Conservation (phyloP, 2,329 filamentous ascomycete species). For the Intubia oerlemansii region DNA sequence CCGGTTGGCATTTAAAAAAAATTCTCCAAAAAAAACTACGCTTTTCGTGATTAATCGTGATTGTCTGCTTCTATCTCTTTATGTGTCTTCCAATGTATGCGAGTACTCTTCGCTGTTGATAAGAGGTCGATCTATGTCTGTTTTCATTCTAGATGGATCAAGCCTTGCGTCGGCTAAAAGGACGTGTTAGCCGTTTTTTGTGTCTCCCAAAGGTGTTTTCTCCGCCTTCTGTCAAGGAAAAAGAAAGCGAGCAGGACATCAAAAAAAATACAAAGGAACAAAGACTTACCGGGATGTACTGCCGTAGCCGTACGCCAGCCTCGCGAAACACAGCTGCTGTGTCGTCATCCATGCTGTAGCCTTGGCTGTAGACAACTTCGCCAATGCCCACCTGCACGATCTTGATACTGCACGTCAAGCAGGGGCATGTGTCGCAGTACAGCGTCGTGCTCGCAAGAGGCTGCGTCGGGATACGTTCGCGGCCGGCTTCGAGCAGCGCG, state of each 20-base stretch:
- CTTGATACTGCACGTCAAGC: slow-evolving; percentile 94
- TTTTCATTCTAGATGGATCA: slow-evolving; percentile 18
- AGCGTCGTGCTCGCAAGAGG: slow-evolving; percentile 52
- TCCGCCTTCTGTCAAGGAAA: no score
- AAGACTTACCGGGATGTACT: slow-evolving; percentile 60
- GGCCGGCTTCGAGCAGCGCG: slow-evolving; percentile 77
- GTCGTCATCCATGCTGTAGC: slow-evolving; percentile 83
- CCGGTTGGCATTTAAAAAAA: slow-evolving; percentile 2
- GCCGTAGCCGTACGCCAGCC: slow-evolving; percentile 65
- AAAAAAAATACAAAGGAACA: slow-evolving; percentile 3
- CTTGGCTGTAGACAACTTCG: slow-evolving; percentile 85
- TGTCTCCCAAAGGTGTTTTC: no score
- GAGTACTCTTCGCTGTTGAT: no score
- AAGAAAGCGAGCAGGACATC: no score
- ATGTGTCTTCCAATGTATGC: no score
- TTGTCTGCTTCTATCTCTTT: not conserved
- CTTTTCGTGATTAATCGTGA: not conserved
- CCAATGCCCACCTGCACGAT: slow-evolving; percentile 90
- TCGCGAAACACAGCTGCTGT: slow-evolving; percentile 64
- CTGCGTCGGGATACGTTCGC: slow-evolving; percentile 48
- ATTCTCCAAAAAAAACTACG: no score
- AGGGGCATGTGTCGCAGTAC: slow-evolving; percentile 94
- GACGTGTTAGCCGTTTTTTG: not conserved
- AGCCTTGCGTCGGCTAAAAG: slow-evolving; percentile 39
- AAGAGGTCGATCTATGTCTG: no score